Evolutionary conservation across 2,329 filamentous ascomycete species (phyloP).

Genomic region (Phaeosphaeriaceae sp.): DNA sequence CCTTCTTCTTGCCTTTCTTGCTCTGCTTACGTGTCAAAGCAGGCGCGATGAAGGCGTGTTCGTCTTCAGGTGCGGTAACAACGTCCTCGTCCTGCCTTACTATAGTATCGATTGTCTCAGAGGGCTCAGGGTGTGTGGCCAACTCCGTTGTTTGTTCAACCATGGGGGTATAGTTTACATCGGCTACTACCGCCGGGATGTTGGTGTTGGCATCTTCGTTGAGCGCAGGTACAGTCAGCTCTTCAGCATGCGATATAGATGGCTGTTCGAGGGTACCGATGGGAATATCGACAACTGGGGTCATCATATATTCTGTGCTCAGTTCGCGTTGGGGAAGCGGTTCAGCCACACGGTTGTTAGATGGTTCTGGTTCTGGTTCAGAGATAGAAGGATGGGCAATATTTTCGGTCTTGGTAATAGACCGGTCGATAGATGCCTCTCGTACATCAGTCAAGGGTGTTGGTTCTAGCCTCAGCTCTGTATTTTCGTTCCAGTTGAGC

Average conservation of each 20-base stretch:
- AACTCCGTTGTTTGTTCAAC: too few relatives aligned
- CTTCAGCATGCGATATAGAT: too few relatives aligned
- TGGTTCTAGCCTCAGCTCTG: background rate
- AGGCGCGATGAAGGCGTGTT: constrained; percentile 17
- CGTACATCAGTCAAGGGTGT: background rate
- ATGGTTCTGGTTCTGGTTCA: background rate
- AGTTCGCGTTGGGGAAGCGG: background rate
- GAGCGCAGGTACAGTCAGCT: too few relatives aligned
- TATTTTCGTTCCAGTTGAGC: constrained; percentile 12
- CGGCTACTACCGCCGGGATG: too few relatives aligned
- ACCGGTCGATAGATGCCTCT: too few relatives aligned
- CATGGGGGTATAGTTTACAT: too few relatives aligned
- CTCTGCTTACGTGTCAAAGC: constrained; percentile 29
- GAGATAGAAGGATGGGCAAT: background rate
- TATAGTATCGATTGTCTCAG: background rate
- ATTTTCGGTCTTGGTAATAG: too few relatives aligned
- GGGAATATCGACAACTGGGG: background rate
- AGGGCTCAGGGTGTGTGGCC: background rate
- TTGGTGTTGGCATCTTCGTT: too few relatives aligned
- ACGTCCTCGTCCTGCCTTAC: constrained; percentile 10
- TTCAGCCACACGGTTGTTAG: background rate
- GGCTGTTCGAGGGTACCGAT: too few relatives aligned
- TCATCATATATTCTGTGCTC: background rate
- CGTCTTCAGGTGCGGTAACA: constrained; percentile 3
- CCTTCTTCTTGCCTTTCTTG: constrained; percentile 43